phyloP scores from a whole-genome alignment of 805 yeast species.

The Lipomyces orientalis region DNA sequence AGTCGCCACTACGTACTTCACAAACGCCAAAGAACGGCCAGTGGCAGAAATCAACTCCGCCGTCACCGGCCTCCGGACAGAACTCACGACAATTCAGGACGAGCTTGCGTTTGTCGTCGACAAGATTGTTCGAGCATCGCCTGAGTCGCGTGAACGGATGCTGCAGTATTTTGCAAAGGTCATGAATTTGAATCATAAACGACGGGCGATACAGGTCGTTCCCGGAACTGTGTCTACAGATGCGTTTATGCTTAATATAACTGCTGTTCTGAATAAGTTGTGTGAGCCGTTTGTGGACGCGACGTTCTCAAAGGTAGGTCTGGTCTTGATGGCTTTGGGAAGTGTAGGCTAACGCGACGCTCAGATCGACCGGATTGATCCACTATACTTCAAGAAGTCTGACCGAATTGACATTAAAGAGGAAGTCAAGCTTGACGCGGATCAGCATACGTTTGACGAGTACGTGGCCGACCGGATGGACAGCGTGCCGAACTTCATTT shows the following conservation, averaged over 20 bases:
- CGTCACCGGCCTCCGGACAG: conserved; percentile 66
- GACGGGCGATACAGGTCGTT: conserved; percentile 85
- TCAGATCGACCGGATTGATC: conserved; percentile 72
- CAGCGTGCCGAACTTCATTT: conserved; percentile 72
- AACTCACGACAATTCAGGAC: conserved; percentile 56
- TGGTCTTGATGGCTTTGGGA: not conserved
- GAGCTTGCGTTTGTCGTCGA: conserved; percentile 74
- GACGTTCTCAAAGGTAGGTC: conserved; percentile 48
- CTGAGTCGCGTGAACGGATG: conserved; percentile 64
- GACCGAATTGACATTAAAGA: conserved; percentile 69
- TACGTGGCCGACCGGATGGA: conserved; percentile 54
- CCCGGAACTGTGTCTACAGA: conserved; percentile 70
- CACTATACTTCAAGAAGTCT: conserved; percentile 64
- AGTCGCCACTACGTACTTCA: conserved; percentile 36
- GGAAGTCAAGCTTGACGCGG: conserved; percentile 83
- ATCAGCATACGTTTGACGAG: conserved; percentile 69
- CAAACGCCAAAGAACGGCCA: conserved; percentile 43
- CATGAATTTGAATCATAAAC: conserved; percentile 81
- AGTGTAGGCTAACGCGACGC: not conserved
- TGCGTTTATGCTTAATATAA: conserved; percentile 79
- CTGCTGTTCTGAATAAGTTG: conserved; percentile 68
- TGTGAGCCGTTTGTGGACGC: conserved; percentile 84
- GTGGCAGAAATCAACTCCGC: conserved; percentile 55
- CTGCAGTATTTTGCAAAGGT: conserved; percentile 73
- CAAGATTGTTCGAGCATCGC: conserved; percentile 75